Conservation (phyloP, 2,329 filamentous ascomycete genomes). For the Exserohilum rostratum region DNA sequence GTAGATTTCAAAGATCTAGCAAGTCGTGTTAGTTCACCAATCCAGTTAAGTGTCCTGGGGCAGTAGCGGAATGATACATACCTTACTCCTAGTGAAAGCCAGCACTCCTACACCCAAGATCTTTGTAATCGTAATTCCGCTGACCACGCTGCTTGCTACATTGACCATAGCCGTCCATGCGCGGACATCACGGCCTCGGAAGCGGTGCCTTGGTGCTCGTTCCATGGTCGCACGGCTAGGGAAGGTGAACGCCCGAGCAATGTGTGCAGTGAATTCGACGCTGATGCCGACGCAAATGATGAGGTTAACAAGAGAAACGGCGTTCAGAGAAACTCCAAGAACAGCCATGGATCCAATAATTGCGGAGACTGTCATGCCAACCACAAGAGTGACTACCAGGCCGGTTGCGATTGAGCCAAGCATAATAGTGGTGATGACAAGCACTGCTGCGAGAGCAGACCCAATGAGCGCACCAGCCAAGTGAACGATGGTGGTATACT, state of each 20-base stretch:
- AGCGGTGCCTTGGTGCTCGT: constrained; percentile 71
- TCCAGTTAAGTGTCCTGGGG: too few relatives aligned
- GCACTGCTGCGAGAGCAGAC: constrained; percentile 83
- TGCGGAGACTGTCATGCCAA: constrained; percentile 91
- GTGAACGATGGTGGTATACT: constrained; percentile 84
- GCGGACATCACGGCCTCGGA: constrained; percentile 81
- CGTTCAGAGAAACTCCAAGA: constrained; percentile 87
- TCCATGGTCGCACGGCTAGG: constrained; percentile 84
- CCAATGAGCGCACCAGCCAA: constrained; percentile 81
- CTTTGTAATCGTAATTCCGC: constrained; percentile 95
- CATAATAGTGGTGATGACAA: constrained; percentile 77
- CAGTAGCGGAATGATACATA: constrained; percentile 17
- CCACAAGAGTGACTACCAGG: constrained; percentile 80
- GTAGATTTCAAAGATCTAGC: constrained; percentile 92
- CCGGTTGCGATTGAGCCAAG: constrained; percentile 85
- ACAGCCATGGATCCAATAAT: constrained; percentile 96
- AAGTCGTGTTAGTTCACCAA: background rate
- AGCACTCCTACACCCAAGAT: constrained; percentile 88
- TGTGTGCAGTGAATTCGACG: constrained; percentile 97
- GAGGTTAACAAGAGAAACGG: constrained; percentile 92
- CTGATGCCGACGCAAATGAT: constrained; percentile 97
- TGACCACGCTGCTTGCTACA: constrained; percentile 92
- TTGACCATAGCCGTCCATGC: constrained; percentile 94
- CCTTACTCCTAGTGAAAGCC: constrained; percentile 90
- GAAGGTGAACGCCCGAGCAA: constrained; percentile 95